Base-by-base conservation (phyloP, 129 eudicot genomes). In the Flaveria sonorensis region DNA sequence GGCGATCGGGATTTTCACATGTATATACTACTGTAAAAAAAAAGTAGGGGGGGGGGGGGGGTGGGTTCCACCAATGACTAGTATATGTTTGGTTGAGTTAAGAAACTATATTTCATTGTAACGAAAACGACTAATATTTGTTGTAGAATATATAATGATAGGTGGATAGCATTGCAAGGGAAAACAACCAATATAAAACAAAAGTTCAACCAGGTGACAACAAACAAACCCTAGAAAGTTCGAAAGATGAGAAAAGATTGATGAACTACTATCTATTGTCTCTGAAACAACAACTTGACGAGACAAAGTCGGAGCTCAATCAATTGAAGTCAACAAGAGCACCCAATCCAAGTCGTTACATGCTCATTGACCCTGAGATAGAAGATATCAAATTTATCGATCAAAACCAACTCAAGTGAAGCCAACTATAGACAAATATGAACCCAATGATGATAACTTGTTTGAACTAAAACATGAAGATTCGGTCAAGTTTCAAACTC, bases 371-470 rank as follows among this genome's bases (percentile, higher is more conserved):
- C 24, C 85, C 86, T 1, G 95, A 88, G 64, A 79, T 70, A n/a
- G 95, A 90, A 71, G 98, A 92, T 42, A 83, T 89, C 74, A 89
- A 89, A 56, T 89, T 84, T 40, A 75, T 92, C 4, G 93, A 48
- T 48, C 18, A 87, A 82, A 53, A 56, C 36, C 80, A 56, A 30
- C 71, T 74, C 74, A 3, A 47, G 6, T n/a, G 14, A 83, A 71
- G 70, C 40, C 57, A 40, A 36, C 28, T 0, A 10, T 12, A 26
- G 51, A 42, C 7, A 45, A 74, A 61, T 6, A 39, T 53, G 59
- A 70, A 43, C 65, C 20, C 8, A 21, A 28, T 2, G 76, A 72
- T 13, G 73, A 32, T 6, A 11, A 20, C 3, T 30, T 51, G 76
- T 2, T 57, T 19, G 86, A 81, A 28, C n/a, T 82, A 43, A 65